Base-by-base conservation (phyloP, 2,329 filamentous ascomycete species). In the Aquanectria penicillioides region DNA sequence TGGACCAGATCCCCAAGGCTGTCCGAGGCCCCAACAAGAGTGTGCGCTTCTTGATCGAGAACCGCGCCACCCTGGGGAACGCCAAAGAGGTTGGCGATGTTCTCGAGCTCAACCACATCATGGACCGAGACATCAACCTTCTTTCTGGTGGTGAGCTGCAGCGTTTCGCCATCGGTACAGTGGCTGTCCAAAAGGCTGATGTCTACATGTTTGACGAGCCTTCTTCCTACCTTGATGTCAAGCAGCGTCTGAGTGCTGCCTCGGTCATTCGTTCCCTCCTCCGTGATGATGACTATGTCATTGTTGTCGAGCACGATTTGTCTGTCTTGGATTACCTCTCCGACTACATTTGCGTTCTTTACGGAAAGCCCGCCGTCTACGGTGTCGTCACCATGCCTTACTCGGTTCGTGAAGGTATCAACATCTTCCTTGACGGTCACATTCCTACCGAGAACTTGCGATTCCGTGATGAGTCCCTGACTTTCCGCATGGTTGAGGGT, bases 181-280 rank as follows among this genome's bases (percentile, higher is more conserved):
- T 97, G 63, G 97, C 94, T 72, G 94, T 98, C 18, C 94, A 98
- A 77, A 89, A 97, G 72, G 94, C 94, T 68, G 95, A 99, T 76
- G 93, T 97, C 10, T 99, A 99, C 85, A 98, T 99, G 95, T 99
- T 99, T 73, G 95, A 99, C 78, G 95, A 99, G 82, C 96, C 96
- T 15, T 98, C 94, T 34, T 99, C 95, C 31, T 99, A 97, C 79
- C 87, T 99, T 57, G 96, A 99, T 90, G 95, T 99, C 75, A 98
- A 98, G 86, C 95, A 99, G 81, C 92, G 95, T 89, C 83, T 99
- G 68, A 91, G 90, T 68, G 95, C 96, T 63, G 94, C 93, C 70
- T 88, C 90, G 69, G 92, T 97, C 69, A 98, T 99, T 71, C 93
- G 95, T 67, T 94, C 92, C 64, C 88, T 99, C 46, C 86, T 97